phyloP scores from a whole-genome alignment of 805 yeast species.

The Cyberlindnera nakhonratchasimensis region DNA sequence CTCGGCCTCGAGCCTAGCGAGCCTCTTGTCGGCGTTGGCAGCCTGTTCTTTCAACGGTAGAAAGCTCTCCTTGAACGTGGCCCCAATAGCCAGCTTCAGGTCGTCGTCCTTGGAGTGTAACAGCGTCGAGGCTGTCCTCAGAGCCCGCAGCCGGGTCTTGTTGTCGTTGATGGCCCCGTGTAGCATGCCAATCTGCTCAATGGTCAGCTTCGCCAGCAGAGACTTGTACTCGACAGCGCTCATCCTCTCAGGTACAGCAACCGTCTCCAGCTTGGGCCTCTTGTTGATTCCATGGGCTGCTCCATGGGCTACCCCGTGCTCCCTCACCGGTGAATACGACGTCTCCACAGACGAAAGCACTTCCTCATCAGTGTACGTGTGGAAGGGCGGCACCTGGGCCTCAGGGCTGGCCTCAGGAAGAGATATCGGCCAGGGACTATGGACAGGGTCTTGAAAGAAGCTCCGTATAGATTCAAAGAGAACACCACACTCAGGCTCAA shows the following conservation, averaged over 20 bases:
- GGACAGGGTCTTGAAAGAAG: slow-evolving; percentile 14
- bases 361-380: slow-evolving; percentile 15
- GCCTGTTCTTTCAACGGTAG: slow-evolving; percentile 20
- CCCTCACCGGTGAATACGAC: slow-evolving; percentile 8
- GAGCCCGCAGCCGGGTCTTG: slow-evolving; percentile 21
- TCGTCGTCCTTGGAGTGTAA: slow-evolving; percentile 40
- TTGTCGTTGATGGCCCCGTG: slow-evolving; percentile 25
- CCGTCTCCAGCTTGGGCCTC: slow-evolving; percentile 16
- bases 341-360: slow-evolving; percentile 21
- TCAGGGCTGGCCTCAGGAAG: no score
- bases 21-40: slow-evolving; percentile 16
- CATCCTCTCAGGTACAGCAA: slow-evolving; percentile 18
- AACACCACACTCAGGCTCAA: slow-evolving; percentile 21
- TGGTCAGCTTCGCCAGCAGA: slow-evolving; percentile 35
- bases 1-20: slow-evolving; percentile 24
- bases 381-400: no score
- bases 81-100: slow-evolving; percentile 39
- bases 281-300: no score
- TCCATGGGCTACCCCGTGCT: no score
- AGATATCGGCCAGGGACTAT: slow-evolving; percentile 9
- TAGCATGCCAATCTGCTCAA: slow-evolving; percentile 31
- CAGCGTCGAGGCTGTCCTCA: slow-evolving; percentile 37
- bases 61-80: slow-evolving; percentile 32
- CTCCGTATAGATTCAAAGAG: slow-evolving; percentile 4
- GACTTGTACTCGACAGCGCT: slow-evolving; percentile 35